Evolutionary conservation across 768 basidiomycete species (phyloP).

Genomic region (Thelephora ganbajun): DNA sequence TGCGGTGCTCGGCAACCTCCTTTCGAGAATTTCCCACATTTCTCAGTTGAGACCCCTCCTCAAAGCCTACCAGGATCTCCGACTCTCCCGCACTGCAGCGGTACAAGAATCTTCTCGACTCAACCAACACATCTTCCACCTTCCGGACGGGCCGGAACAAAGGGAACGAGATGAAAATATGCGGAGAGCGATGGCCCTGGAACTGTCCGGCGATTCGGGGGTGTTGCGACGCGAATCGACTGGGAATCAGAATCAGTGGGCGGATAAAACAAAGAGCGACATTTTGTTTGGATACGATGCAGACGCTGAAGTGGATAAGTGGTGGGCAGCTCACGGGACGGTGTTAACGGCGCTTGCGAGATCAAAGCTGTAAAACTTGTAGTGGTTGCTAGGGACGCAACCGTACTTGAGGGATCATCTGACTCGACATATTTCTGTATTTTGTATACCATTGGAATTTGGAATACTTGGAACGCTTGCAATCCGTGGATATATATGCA

Average conservation of each 20-base stretch:
- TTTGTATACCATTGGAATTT: too few relatives aligned
- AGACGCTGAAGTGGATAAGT: conserved; percentile 32
- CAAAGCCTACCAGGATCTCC: conserved; percentile 36
- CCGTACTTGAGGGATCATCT: too few relatives aligned
- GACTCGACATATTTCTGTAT: too few relatives aligned
- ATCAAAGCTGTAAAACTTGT: not conserved
- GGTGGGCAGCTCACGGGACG: conserved; percentile 28
- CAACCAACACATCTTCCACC: conserved; percentile 42
- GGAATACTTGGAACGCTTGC: too few relatives aligned
- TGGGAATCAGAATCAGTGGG: conserved; percentile 42
- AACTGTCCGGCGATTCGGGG: conserved; percentile 13
- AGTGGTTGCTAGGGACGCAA: too few relatives aligned
- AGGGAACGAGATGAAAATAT: conserved; percentile 35
- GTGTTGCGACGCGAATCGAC: conserved; percentile 11
- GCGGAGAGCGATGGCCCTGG: conserved; percentile 30
- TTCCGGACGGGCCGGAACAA: conserved; percentile 40
- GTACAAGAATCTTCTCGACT: conserved; percentile 35
- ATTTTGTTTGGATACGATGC: conserved; percentile 41
- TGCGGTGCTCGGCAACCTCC: conserved; percentile 30
- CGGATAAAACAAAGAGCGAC: conserved; percentile 34
- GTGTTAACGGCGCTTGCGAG: not conserved
- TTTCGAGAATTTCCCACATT: conserved; percentile 29
- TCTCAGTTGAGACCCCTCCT: conserved; percentile 32
- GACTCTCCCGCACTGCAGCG: conserved; percentile 31
- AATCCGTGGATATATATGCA: too few relatives aligned